These are phyloP conservation scores for Colletotrichum sp. DNA, from an alignment of 2,329 filamentous ascomycete species.

Conservation along the genomic window DNA sequence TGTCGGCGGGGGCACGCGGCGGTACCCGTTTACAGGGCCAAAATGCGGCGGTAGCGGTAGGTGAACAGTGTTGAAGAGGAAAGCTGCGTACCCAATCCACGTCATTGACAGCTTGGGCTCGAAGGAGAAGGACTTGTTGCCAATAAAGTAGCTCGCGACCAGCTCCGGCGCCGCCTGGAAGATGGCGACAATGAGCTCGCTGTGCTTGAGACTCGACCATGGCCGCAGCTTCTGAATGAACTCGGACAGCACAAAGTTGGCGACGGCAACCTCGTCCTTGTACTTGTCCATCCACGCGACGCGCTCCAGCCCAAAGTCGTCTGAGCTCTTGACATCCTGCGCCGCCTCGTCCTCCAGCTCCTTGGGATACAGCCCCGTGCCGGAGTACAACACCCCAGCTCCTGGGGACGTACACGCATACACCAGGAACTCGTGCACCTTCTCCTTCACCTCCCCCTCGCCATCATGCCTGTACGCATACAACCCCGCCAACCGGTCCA, in stretches of 20 bases:
- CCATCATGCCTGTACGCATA: slow-evolving; percentile 64
- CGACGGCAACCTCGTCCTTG: slow-evolving; percentile 70
- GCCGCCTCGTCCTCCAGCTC: slow-evolving; percentile 59
- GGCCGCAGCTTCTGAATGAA: slow-evolving; percentile 82
- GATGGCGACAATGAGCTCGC: slow-evolving; percentile 79
- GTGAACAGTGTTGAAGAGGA: slow-evolving; percentile 82
- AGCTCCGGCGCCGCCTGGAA: slow-evolving; percentile 86
- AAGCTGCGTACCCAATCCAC: slow-evolving; percentile 92
- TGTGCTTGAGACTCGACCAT: slow-evolving; percentile 81
- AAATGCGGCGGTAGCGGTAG: slow-evolving; percentile 76
- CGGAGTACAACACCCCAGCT: slow-evolving; percentile 76
- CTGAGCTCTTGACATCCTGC: slow-evolving; percentile 41
- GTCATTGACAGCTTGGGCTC: slow-evolving; percentile 92
- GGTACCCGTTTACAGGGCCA: slow-evolving; percentile 68
- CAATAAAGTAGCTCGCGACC: slow-evolving; percentile 84
- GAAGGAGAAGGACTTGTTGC: slow-evolving; percentile 80
- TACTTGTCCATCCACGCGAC: slow-evolving; percentile 74
- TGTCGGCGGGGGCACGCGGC: slow-evolving; percentile 75
- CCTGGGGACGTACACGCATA: slow-evolving; percentile 75
- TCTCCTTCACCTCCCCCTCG: slow-evolving; percentile 63
- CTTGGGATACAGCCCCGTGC: slow-evolving; percentile 85
- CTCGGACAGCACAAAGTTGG: slow-evolving; percentile 79
- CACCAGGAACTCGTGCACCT: slow-evolving; percentile 77
- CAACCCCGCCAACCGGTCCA: slow-evolving; percentile 74
- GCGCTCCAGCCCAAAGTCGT: slow-evolving; percentile 71